phyloP scores from a whole-genome alignment of 2,329 filamentous ascomycete species.

The Colletotrichum sidae region DNA sequence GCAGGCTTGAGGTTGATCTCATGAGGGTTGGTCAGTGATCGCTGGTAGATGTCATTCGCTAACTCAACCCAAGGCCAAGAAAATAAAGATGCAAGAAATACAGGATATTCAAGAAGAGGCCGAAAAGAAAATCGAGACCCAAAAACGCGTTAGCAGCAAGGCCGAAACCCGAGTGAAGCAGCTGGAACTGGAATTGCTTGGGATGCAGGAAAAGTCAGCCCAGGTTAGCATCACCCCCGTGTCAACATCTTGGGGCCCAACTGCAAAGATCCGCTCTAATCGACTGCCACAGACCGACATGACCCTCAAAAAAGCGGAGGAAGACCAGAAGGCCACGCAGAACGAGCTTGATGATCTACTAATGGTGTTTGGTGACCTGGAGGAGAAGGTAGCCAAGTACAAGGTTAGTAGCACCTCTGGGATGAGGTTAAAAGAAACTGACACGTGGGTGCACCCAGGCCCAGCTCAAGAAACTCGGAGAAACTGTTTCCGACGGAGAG shows the following conservation, averaged over 20 bases:
- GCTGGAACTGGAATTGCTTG: constrained; percentile 45
- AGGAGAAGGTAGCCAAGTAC: constrained; percentile 80
- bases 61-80: constrained; percentile 61
- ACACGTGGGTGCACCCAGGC: constrained; percentile 48
- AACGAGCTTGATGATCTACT: constrained; percentile 83
- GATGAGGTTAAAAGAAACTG: constrained; percentile 9
- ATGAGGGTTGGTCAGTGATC: constrained; percentile 60
- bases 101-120: constrained; percentile 61
- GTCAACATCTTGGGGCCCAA: background rate
- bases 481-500: constrained; percentile 81
- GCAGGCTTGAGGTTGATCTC: constrained; percentile 70
- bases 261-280: background rate
- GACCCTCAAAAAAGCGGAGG: constrained; percentile 62
- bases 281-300: constrained; percentile 45
- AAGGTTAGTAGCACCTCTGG: constrained; percentile 67
- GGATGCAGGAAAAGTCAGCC: constrained; percentile 41
- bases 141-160: constrained; percentile 52
- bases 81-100: constrained; percentile 70
- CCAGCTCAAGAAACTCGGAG: constrained; percentile 74
- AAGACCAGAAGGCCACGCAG: constrained; percentile 73
- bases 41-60: constrained; percentile 23
- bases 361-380: constrained; percentile 83
- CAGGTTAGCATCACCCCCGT: constrained; percentile 14
- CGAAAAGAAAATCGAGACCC: constrained; percentile 54
- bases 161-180: constrained; percentile 46